Conservation (phyloP, 208 protist genomes). For the Tritrichomonas musculus region DNA sequence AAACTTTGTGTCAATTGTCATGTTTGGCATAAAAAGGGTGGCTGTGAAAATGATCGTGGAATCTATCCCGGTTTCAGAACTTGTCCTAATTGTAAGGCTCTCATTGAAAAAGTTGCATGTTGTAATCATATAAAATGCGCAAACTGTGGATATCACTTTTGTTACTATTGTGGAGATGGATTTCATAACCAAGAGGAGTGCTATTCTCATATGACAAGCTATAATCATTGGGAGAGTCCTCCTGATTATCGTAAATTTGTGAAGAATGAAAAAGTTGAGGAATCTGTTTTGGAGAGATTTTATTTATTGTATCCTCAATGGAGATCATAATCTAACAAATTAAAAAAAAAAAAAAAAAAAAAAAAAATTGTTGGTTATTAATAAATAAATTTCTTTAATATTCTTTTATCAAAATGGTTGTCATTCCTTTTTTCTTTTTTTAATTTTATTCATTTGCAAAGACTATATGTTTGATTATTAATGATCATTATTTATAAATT, state of each 20-base stretch:
- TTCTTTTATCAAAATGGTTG: background rate
- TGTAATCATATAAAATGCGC: background rate
- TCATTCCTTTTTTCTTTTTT: no score
- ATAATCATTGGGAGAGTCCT: background rate
- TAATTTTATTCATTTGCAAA: no score
- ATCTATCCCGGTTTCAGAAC: background rate
- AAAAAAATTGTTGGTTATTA: background rate
- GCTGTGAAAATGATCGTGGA: background rate
- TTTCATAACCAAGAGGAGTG: background rate
- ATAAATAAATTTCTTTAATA: background rate
- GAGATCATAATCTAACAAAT: no score
- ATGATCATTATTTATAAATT: no score
- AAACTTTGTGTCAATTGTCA: background rate
- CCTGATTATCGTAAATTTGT: background rate
- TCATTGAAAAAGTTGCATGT: background rate
- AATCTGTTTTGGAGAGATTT: background rate
- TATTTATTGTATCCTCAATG: background rate
- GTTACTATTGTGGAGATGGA: no score
- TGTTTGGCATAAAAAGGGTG: background rate
- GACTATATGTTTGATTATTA: no score
- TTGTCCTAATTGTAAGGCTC: background rate
- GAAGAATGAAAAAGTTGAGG: background rate
- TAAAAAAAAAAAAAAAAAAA: background rate
- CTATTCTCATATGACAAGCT: background rate
- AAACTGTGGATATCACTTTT: no score